These are phyloP conservation scores for Lolium multiflorum DNA, from an alignment of 176 grass and related monocot genomes.

Conservation along the genomic window DNA sequence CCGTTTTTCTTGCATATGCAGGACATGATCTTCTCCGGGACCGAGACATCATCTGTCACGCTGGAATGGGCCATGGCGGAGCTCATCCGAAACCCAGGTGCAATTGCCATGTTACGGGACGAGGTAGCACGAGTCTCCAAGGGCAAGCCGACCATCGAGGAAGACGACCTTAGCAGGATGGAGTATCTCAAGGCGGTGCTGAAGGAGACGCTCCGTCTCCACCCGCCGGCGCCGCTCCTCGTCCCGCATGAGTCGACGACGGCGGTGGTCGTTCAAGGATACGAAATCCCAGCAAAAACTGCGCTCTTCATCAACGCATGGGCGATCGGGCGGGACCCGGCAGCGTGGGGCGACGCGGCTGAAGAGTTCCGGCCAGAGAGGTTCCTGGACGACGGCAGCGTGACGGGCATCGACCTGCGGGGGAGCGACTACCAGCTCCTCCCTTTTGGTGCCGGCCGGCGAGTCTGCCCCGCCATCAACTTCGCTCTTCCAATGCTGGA, in stretches of 20 bases:
- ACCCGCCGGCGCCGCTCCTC: slow-evolving; percentile 63
- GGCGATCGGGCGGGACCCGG: slow-evolving; percentile 68
- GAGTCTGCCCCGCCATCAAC: slow-evolving; percentile 52
- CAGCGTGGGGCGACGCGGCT: slow-evolving; percentile 51
- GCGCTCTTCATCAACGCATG: slow-evolving; percentile 67
- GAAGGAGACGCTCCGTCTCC: slow-evolving; percentile 71
- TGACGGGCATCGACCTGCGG: slow-evolving; percentile 30
- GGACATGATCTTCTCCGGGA: slow-evolving; percentile 69
- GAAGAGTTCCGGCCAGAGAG: slow-evolving; percentile 74
- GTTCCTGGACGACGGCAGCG: slow-evolving; percentile 27
- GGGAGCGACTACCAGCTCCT: slow-evolving; percentile 53
- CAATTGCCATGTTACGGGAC: slow-evolving; percentile 57
- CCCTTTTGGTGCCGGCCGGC: slow-evolving; percentile 54
- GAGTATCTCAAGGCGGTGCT: slow-evolving; percentile 58
- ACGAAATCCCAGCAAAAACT: slow-evolving; percentile 57
- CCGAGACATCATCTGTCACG: slow-evolving; percentile 48
- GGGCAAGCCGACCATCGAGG: slow-evolving; percentile 25
- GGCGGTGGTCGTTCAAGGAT: slow-evolving; percentile 40
- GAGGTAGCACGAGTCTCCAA: slow-evolving; percentile 37
- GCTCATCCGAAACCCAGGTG: slow-evolving; percentile 52
- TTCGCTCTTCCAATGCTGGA: slow-evolving; percentile 42
- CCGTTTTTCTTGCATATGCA: slow-evolving; percentile 18
- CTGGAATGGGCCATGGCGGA: slow-evolving; percentile 79
- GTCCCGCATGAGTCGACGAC: slow-evolving; percentile 53
- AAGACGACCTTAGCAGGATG: slow-evolving; percentile 43